Percentiles rank a stretch among this genome's conserved stretches.
These are phyloP conservation scores for Sanguinoderma infundibulare DNA, from an alignment of 1,284 basidiomycete species.

Conservation along the genomic window DNA sequence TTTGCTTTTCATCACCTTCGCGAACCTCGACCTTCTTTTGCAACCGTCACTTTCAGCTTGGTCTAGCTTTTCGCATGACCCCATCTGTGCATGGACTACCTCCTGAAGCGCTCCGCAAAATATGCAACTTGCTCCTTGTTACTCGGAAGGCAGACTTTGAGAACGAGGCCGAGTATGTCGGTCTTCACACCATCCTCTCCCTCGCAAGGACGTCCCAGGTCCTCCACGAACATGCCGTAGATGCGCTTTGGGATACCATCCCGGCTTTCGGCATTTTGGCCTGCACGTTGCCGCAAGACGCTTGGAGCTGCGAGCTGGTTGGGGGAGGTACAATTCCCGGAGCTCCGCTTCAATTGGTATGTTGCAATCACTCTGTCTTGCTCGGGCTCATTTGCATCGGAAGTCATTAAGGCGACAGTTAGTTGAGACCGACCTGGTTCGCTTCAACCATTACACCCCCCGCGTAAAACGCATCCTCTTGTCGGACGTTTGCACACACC, in stretches of 20 bases:
- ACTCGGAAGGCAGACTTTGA: not conserved
- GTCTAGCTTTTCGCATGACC: not conserved
- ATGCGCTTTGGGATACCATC: slow-evolving; percentile 11
- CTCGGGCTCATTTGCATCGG: no score
- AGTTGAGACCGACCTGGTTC: not conserved
- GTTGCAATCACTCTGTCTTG: not conserved
- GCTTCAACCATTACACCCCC: slow-evolving; percentile 1
- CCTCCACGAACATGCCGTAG: slow-evolving; percentile 11
- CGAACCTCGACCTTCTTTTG: not conserved
- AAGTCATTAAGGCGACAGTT: not conserved
- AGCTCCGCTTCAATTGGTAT: not conserved
- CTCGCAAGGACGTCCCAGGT: slow-evolving; percentile 9
- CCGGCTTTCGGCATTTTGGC: slow-evolving; percentile 4
- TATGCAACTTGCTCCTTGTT: not conserved
- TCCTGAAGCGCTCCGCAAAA: not conserved
- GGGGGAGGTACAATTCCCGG: not conserved
- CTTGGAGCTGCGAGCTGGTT: not conserved
- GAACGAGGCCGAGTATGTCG: not conserved
- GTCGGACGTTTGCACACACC: not conserved
- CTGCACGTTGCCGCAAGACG: slow-evolving; percentile 5
- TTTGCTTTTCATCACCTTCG: not conserved
- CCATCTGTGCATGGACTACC: not conserved
- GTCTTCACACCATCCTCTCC: slow-evolving; percentile 1
- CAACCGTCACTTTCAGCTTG: not conserved
- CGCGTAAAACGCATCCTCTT: slow-evolving; percentile 1